Evolutionary conservation across 192 early-diverging fungal species (phyloP).

Genomic region (Linderina pennispora): DNA sequence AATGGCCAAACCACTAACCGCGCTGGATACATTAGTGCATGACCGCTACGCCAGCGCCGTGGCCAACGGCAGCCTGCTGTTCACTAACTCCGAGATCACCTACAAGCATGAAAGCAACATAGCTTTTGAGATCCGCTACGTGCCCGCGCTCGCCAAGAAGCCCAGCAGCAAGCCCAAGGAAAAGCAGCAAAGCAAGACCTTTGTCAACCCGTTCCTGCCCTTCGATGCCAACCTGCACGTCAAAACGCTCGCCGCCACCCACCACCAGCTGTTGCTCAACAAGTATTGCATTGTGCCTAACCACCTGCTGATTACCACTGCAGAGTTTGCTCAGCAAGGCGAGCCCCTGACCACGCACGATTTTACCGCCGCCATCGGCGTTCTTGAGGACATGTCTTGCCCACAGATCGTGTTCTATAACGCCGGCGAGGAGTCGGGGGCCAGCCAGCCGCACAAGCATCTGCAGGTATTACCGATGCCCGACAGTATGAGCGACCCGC

Average conservation of each 20-base stretch:
- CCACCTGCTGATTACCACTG: conserved; percentile 56
- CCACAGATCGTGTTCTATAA: conserved; percentile 46
- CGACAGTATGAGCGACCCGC: conserved; percentile 13
- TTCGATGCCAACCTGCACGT: conserved; percentile 35
- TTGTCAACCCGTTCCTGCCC: conserved; percentile 43
- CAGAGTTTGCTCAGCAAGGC: conserved; percentile 46
- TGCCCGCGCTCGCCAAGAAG: conserved; percentile 39
- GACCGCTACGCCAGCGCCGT: conserved; percentile 31
- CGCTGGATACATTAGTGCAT: conserved; percentile 17
- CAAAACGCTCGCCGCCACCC: conserved; percentile 13
- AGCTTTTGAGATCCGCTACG: conserved; percentile 33
- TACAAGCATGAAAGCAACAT: conserved; percentile 22
- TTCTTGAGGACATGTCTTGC: conserved; percentile 7
- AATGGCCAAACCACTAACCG: conserved; percentile 1
- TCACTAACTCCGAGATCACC: conserved; percentile 29
- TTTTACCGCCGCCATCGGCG: conserved; percentile 28
- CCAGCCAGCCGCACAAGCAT: conserved; percentile 59
- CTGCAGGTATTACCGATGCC: conserved; percentile 57
- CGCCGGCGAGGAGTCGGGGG: conserved; percentile 42
- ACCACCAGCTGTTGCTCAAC: conserved; percentile 58
- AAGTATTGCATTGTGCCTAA: conserved; percentile 56
- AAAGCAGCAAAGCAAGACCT: conserved; percentile 12
- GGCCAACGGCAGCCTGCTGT: conserved; percentile 32
- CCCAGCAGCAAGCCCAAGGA: conserved; percentile 35
- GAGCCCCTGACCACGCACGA: conserved; percentile 22